Conservation (phyloP, 495 filamentous ascomycete genomes). For the Corynascus novoguineensis region DNA sequence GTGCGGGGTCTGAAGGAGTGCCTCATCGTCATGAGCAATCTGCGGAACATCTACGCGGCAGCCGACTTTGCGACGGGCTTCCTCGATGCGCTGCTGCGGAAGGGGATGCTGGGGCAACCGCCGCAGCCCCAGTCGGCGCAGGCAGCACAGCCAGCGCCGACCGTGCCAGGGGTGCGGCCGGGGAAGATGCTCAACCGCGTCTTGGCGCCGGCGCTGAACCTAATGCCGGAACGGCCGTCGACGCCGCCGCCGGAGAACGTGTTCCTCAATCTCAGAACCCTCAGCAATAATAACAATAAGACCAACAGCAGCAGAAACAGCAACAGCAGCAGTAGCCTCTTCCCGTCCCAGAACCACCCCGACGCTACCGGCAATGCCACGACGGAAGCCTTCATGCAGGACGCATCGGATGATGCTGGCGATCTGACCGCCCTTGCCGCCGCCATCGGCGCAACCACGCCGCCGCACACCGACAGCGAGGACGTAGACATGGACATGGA, state of each 20-base stretch:
- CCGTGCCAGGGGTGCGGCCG: neutral
- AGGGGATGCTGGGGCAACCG: conserved; percentile 56
- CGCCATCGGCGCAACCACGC: conserved; percentile 1
- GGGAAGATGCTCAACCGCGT: conserved; percentile 14
- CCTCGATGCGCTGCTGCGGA: conserved; percentile 71
- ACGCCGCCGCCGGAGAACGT: conserved; percentile 42
- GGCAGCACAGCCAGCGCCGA: conserved; percentile 7
- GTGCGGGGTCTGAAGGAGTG: conserved; percentile 76
- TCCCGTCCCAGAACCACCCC: neutral
- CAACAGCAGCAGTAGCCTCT: neutral
- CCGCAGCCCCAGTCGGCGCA: conserved; percentile 1
- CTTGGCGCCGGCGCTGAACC: conserved; percentile 15
- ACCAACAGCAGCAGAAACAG: neutral
- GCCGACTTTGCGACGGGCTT: conserved; percentile 84
- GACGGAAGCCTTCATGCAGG: neutral
- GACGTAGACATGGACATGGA: conserved; percentile 17
- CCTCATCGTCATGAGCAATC: conserved; percentile 73
- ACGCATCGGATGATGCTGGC: neutral
- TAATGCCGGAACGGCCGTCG: conserved; percentile 22
- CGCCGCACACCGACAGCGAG: conserved; percentile 23
- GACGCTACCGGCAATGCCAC: neutral
- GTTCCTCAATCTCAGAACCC: conserved; percentile 8
- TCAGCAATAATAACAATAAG: neutral
- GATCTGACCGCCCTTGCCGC: neutral
- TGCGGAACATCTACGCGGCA: conserved; percentile 79